Evolutionary conservation across 305 asterid genomes (phyloP).

Genomic region (Lippia alba): DNA sequence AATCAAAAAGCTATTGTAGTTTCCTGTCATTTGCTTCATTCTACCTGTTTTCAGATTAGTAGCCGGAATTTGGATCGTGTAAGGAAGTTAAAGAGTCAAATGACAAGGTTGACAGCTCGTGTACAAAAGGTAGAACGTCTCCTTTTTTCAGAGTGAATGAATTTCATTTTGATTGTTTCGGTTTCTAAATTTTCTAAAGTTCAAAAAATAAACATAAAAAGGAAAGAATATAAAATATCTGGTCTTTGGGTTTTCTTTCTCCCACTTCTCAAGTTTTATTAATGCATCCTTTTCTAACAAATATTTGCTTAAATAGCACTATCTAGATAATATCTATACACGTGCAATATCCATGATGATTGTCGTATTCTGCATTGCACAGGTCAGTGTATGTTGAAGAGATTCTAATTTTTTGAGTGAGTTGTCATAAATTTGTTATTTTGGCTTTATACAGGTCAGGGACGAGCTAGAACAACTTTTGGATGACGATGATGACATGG

Average conservation of each 20-base stretch:
- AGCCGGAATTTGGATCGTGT: constrained; percentile 92
- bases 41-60: constrained; percentile 66
- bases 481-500: constrained; percentile 98
- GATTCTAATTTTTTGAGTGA: background rate
- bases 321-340: no score
- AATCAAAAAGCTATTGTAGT: no score
- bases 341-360: background rate
- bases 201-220: no score
- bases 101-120: constrained; percentile 94
- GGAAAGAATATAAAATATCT: no score
- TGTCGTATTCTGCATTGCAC: no score
- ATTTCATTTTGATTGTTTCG: background rate
- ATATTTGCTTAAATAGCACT: no score
- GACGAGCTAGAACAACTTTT: constrained; percentile 97
- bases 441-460: constrained; percentile 65
- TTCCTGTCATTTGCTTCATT: constrained; percentile 2
- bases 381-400: no score
- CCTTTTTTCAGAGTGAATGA: background rate
- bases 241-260: no score
- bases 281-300: no score
- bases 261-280: no score
- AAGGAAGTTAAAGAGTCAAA: constrained; percentile 88
- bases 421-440: constrained; percentile 12
- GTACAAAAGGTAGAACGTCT: constrained; percentile 75
- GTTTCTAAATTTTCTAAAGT: background rate